Evolutionary conservation across 2,329 filamentous ascomycete genomes (phyloP), one percentile per base, ranked within the genome.

Genomic region (Phaeoacremonium minimum): DNA sequence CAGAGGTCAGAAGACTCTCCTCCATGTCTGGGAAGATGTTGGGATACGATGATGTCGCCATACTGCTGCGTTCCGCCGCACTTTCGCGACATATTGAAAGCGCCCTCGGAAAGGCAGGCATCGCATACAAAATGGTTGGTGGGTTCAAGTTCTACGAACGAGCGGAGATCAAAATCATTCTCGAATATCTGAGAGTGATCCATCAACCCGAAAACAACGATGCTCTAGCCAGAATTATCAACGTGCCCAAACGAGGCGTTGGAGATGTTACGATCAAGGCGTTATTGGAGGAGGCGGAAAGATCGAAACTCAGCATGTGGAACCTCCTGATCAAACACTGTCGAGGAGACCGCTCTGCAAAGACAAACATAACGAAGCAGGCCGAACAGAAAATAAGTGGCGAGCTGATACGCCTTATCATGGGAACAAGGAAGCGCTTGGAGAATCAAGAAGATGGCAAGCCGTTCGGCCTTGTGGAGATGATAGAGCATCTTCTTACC

Each of bases 61-160:
- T 98, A 36, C 66, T 98, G 12, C 70, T 98, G n/a, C 78, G 91
- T 15, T 93, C 89, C 3, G 86, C 89, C 1, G 71, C 80, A 2
- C 68, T 96, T 7, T 96, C 91, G 0, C 73, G 90, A 15, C 79
- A 87, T n/a, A 84, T 97, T 28, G 91, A 98, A 61, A 75, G 81
- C 15, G 83, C 84, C 4, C 68, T 97, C 28, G 87, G 85, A 12
- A 87, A 84, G 50, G 78, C 80, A 9, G 88, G 89, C 2, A 80
- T 97, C 28, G 75, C 89, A 1, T 98, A 97, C 60, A 81, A 81
- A 33, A 96, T 97, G 90, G 83, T 97, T 35, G 91, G 78, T 26
- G 91, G 93, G 3, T 78, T 80, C 44, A 85, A 87, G 40, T 98
- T 98, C 57, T 97, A 94, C 52, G 93, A 98, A 48, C 80, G 93